Percentiles rank a stretch among this genome's conserved stretches.
phyloP scores from a whole-genome alignment of 1,284 basidiomycete species.

The Omphalotus olearius region DNA sequence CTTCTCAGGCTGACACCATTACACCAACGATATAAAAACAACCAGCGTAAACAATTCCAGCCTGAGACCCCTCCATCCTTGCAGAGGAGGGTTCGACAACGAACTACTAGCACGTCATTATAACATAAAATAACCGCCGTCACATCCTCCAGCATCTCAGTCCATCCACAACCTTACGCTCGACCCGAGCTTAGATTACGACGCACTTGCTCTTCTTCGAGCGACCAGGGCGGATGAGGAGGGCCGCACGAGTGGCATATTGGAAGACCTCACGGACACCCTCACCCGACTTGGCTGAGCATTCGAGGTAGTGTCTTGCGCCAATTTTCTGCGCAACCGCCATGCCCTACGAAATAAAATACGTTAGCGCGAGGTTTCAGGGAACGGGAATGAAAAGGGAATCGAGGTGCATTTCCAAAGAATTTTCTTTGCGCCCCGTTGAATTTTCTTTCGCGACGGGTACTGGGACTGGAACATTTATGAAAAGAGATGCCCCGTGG shows the following conservation, averaged over 20 bases:
- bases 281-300: conserved; percentile 85
- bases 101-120: no score
- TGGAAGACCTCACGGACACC: conserved; percentile 93
- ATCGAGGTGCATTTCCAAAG: not conserved
- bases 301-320: conserved; percentile 87
- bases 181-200: conserved; percentile 39
- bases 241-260: conserved; percentile 79
- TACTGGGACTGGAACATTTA: no score
- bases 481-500: not conserved
- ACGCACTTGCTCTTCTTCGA: conserved; percentile 35
- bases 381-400: not conserved
- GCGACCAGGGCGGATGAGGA: conserved; percentile 46
- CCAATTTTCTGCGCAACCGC: conserved; percentile 87
- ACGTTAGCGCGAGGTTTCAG: not conserved
- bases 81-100: no score
- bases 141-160: no score
- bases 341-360: conserved; percentile 54
- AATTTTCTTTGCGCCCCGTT: no score
- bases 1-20: no score
- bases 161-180: no score
- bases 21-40: no score
- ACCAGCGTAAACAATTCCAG: no score
- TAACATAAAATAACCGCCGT: no score
- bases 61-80: no score
- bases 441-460: no score